phyloP scores from a whole-genome alignment of 192 early-diverging fungal species.

The Mortierella claussenii region DNA sequence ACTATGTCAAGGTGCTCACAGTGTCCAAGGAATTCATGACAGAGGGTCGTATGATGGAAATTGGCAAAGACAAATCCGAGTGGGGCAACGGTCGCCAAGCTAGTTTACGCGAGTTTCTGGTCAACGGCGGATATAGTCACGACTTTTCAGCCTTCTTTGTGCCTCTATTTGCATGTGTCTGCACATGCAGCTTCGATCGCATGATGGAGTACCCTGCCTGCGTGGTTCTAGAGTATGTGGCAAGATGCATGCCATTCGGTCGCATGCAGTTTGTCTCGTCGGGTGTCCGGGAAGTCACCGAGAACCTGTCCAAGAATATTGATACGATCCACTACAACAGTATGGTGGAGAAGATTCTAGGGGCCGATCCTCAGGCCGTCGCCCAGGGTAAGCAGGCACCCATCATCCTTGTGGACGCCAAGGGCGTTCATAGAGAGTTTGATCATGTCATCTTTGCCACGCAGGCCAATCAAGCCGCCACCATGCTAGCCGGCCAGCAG shows the following conservation, averaged over 20 bases:
- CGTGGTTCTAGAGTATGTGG: constrained; percentile 51
- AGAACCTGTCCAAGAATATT: constrained; percentile 50
- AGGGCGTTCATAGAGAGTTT: constrained; percentile 22
- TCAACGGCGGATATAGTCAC: constrained; percentile 39
- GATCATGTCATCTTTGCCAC: constrained; percentile 54
- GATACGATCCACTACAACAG: constrained; percentile 43
- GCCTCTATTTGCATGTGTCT: constrained; percentile 50
- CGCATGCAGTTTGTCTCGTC: constrained; percentile 49
- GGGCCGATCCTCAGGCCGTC: not conserved
- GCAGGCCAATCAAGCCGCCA: constrained; percentile 50
- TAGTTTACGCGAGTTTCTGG: constrained; percentile 37
- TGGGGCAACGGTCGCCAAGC: constrained; percentile 47
- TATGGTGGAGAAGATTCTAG: constrained; percentile 46
- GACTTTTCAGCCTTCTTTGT: constrained; percentile 53
- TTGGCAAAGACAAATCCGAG: constrained; percentile 48
- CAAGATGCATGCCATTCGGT: constrained; percentile 52
- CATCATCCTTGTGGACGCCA: constrained; percentile 30
- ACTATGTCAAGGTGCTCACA: constrained; percentile 43
- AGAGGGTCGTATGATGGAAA: constrained; percentile 46
- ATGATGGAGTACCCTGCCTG: constrained; percentile 52
- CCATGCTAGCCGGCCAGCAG: constrained; percentile 29
- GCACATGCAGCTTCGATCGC: constrained; percentile 56
- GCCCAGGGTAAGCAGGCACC: constrained; percentile 7
- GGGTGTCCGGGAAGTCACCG: constrained; percentile 39
- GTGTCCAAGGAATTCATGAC: constrained; percentile 54